phyloP scores from a whole-genome alignment of 345 rosid species.

The Gossypium arboreum region DNA sequence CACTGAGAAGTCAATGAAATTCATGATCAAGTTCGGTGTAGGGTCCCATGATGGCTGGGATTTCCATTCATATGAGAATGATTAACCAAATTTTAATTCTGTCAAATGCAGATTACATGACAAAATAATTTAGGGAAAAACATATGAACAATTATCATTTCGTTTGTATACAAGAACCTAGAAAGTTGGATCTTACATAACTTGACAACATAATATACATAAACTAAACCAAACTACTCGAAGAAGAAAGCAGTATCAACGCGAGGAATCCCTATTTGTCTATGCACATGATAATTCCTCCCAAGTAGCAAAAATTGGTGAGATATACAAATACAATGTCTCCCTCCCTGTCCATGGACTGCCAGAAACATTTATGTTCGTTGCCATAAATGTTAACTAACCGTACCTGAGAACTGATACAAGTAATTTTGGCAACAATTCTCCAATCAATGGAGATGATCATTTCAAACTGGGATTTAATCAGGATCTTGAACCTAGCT shows the following conservation, averaged over 20 bases:
- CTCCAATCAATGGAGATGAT: neutral
- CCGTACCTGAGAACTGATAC: conserved; percentile 15
- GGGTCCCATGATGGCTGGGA: neutral
- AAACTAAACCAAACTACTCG: conserved; percentile 16
- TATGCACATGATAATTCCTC: conserved; percentile 31
- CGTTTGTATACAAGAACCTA: conserved; percentile 6
- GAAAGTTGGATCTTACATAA: conserved; percentile 23
- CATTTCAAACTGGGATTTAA: conserved; percentile 5
- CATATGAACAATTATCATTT: conserved; percentile 11
- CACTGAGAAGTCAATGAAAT: conserved; percentile 15
- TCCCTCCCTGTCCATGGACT: neutral
- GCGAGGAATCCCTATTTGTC: conserved; percentile 13
- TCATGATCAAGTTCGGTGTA: neutral
- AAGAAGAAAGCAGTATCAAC: neutral
- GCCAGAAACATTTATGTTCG: neutral
- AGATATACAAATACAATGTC: conserved; percentile 14
- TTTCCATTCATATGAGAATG: neutral
- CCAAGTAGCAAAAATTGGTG: conserved; percentile 31
- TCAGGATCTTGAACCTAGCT: conserved; percentile 30
- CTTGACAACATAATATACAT: conserved; percentile 26
- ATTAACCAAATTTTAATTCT: neutral
- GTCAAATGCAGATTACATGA: neutral
- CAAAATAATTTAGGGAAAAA: neutral
- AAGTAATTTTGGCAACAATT: conserved; percentile 1
- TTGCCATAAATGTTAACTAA: conserved; percentile 3